These are phyloP conservation scores for Venturia oleaginea DNA, from an alignment of 2,329 filamentous ascomycete species.

Conservation along the genomic window DNA sequence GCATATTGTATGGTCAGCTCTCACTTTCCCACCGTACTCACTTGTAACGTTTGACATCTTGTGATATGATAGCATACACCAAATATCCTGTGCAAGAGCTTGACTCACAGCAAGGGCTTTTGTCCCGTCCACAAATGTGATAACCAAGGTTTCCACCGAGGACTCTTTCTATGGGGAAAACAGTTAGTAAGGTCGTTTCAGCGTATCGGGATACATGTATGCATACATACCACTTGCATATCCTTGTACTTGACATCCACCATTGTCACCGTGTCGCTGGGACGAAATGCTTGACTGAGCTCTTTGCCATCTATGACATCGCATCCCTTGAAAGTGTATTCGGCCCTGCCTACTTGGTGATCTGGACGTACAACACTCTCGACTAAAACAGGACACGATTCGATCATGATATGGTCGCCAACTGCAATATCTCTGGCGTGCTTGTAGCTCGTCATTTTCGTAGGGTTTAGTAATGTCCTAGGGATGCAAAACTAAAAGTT, in stretches of 20 bases:
- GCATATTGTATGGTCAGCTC: background rate
- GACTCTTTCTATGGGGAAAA: background rate
- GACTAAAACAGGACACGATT: background rate
- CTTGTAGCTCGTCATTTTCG: background rate
- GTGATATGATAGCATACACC: background rate
- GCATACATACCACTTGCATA: background rate
- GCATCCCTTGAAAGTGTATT: background rate
- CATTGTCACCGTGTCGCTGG: background rate
- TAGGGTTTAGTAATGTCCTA: background rate
- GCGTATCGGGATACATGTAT: background rate
- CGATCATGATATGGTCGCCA: background rate
- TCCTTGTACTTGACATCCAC: background rate
- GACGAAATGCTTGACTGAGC: background rate
- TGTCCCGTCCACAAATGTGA: background rate
- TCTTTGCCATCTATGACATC: background rate
- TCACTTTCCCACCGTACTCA: background rate
- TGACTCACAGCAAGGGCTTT: background rate
- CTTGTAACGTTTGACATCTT: background rate
- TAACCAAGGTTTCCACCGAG: background rate
- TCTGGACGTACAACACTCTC: background rate
- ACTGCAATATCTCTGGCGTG: background rate
- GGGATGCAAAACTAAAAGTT: too few relatives aligned
- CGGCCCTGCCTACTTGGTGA: background rate
- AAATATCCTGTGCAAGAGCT: background rate
- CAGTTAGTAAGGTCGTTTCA: background rate